Evolutionary conservation across 2,329 filamentous ascomycete species (phyloP).

Genomic region (Trichoderma sp.): DNA sequence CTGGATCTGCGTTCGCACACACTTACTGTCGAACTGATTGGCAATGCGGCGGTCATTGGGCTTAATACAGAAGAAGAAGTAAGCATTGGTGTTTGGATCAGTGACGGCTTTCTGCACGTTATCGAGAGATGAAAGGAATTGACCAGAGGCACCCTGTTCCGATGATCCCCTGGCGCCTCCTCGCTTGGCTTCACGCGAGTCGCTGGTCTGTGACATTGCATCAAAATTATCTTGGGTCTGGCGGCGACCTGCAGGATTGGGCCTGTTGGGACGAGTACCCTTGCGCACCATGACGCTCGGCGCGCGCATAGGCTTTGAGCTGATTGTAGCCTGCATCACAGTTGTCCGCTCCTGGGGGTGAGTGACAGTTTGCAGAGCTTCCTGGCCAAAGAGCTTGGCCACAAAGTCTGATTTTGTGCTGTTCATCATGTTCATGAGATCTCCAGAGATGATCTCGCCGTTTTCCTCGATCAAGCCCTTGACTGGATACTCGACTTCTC

Average conservation of each 20-base stretch:
- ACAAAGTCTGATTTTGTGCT: constrained; percentile 87
- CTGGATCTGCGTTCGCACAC: constrained; percentile 89
- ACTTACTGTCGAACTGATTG: constrained; percentile 99
- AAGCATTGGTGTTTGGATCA: constrained; percentile 80
- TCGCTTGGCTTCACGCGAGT: constrained; percentile 45
- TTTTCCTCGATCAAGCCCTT: constrained; percentile 91
- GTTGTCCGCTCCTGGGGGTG: constrained; percentile 88
- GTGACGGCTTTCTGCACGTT: constrained; percentile 87
- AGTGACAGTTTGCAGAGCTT: constrained; percentile 86
- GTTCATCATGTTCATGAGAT: constrained; percentile 91
- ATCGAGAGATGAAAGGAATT: constrained; percentile 85
- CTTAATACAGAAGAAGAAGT: constrained; percentile 96
- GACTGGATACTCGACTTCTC: constrained; percentile 91
- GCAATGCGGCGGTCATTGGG: constrained; percentile 95
- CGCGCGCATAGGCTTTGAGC: constrained; percentile 88
- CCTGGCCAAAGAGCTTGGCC: constrained; percentile 88
- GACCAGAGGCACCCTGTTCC: constrained; percentile 85
- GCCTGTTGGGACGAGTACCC: constrained; percentile 45
- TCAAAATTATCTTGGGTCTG: constrained; percentile 45
- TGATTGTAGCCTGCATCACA: constrained; percentile 93
- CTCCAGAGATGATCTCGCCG: constrained; percentile 90
- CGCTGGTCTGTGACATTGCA: constrained; percentile 50
- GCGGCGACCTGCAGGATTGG: constrained; percentile 35
- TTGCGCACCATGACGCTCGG: constrained; percentile 89
- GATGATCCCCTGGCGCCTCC: constrained; percentile 30